Conservation (phyloP, 148 eudicot genomes). For the Rhododendron williamsianum region DNA sequence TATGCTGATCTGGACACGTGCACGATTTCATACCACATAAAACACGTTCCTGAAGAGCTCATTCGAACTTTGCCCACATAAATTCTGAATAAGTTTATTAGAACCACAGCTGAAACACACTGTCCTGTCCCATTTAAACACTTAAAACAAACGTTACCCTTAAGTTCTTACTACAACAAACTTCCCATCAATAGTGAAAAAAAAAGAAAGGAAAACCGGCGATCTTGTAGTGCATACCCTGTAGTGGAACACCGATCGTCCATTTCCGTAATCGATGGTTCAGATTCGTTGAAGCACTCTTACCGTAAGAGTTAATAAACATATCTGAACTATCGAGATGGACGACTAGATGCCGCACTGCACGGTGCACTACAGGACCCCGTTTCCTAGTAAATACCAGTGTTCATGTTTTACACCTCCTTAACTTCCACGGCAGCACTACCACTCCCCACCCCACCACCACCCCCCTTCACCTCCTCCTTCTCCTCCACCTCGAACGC, state of each 20-base stretch:
- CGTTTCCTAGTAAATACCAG: not conserved
- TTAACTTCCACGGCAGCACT: not conserved
- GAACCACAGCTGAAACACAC: not conserved
- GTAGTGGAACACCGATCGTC: no score
- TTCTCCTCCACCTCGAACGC: conserved; percentile 37
- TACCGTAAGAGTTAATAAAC: no score
- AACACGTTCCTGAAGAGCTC: no score
- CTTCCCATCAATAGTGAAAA: not conserved
- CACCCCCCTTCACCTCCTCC: not conserved
- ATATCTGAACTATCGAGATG: not conserved
- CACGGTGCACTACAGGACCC: no score
- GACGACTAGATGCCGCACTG: not conserved
- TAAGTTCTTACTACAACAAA: not conserved
- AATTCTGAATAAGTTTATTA: not conserved
- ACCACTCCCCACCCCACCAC: not conserved
- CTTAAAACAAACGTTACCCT: not conserved
- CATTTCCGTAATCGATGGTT: no score
- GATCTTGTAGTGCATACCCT: no score
- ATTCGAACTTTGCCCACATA: no score
- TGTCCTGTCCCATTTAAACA: not conserved
- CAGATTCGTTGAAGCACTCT: no score
- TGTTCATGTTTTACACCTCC: not conserved
- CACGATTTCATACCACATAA: no score
- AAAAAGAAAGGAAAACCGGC: no score
- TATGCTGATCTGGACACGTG: no score